Evolutionary conservation across 2,329 filamentous ascomycete species (phyloP).

Genomic region (Rachicladosporium sp.): DNA sequence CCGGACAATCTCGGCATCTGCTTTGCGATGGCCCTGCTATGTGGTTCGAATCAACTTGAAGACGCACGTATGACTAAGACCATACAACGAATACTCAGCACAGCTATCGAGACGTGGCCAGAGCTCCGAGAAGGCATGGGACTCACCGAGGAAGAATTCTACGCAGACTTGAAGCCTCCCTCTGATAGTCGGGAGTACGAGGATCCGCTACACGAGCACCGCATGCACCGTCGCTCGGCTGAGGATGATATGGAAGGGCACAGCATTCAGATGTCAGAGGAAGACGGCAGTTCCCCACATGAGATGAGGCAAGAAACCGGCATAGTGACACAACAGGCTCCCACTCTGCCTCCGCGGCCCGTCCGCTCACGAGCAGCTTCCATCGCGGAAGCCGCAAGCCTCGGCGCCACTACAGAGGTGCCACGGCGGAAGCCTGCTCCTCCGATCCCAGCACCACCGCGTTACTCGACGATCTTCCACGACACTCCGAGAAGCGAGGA

Average conservation of each 20-base stretch:
- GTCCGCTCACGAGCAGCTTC: conserved; percentile 2
- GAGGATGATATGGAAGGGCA: conserved; percentile 23
- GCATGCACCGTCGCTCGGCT: conserved; percentile 6
- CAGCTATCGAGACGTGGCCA: conserved; percentile 36
- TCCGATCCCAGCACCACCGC: conserved; percentile 26
- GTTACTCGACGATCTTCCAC: conserved; percentile 32
- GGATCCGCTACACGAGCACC: conserved; percentile 30
- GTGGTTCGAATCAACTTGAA: conserved; percentile 41
- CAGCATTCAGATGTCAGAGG: conserved; percentile 32
- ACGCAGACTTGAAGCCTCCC: conserved; percentile 29
- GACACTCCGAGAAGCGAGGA: conserved; percentile 9
- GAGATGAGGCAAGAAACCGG: conserved; percentile 3
- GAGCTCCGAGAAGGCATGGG: conserved; percentile 31
- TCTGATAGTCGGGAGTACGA: conserved; percentile 33
- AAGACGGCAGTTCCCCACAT: conserved; percentile 20
- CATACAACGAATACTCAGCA: conserved; percentile 36
- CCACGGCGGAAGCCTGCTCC: conserved; percentile 31
- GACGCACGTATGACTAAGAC: conserved; percentile 43
- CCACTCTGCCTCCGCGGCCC: conserved; percentile 28
- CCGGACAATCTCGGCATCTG: conserved; percentile 42
- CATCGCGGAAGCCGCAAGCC: conserved; percentile 6
- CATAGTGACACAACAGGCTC: conserved; percentile 7
- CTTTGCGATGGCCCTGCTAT: conserved; percentile 40
- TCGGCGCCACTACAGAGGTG: conserved; percentile 3
- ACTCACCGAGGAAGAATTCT: conserved; percentile 26